A percentile compares a stretch with the other conserved stretches of the same genome.
Conservation (phyloP, 2,329 filamentous ascomycete species). For the Gaeumannomyces tritici region DNA sequence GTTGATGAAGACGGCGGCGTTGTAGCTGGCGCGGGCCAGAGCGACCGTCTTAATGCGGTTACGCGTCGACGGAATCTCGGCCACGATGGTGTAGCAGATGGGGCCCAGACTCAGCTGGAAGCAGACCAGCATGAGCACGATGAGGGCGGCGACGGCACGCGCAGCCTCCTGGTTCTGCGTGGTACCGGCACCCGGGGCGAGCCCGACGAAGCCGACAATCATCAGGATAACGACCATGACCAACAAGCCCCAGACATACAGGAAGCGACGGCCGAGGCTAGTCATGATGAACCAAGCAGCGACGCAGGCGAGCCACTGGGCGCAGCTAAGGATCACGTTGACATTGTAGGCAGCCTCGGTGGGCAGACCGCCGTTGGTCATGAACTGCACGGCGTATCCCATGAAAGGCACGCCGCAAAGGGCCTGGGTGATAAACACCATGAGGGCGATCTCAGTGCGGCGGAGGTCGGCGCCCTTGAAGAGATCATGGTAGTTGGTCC, state of each 20-base stretch:
- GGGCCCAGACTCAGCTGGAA: constrained; percentile 35
- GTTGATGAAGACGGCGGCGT: constrained; percentile 35
- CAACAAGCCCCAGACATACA: constrained; percentile 22
- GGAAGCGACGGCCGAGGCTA: constrained; percentile 3
- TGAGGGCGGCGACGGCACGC: constrained; percentile 15
- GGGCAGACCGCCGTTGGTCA: constrained; percentile 16
- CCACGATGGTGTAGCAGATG: constrained; percentile 14
- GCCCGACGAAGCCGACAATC: constrained; percentile 30
- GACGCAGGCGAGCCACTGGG: constrained; percentile 7
- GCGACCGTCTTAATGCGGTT: constrained; percentile 35
- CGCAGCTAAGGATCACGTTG: constrained; percentile 22
- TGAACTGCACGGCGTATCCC: constrained; percentile 14
- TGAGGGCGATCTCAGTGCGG: constrained; percentile 8
- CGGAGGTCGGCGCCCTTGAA: constrained; percentile 32
- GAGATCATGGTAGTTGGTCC: constrained; percentile 25
- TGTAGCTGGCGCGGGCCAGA: constrained; percentile 34
- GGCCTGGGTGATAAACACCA: constrained; percentile 12
- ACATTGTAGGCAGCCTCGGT: constrained; percentile 19
- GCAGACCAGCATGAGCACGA: constrained; percentile 15
- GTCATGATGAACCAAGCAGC: constrained; percentile 6
- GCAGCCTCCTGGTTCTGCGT: constrained; percentile 18
- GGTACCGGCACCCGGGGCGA: constrained; percentile 16
- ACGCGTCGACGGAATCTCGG: constrained; percentile 34
- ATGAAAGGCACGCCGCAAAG: constrained; percentile 12
- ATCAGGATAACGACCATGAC: constrained; percentile 21